Percentiles rank a stretch among this genome's conserved stretches.
phyloP scores from a whole-genome alignment of 345 rosid genomes.

The Pugionium cornutum region DNA sequence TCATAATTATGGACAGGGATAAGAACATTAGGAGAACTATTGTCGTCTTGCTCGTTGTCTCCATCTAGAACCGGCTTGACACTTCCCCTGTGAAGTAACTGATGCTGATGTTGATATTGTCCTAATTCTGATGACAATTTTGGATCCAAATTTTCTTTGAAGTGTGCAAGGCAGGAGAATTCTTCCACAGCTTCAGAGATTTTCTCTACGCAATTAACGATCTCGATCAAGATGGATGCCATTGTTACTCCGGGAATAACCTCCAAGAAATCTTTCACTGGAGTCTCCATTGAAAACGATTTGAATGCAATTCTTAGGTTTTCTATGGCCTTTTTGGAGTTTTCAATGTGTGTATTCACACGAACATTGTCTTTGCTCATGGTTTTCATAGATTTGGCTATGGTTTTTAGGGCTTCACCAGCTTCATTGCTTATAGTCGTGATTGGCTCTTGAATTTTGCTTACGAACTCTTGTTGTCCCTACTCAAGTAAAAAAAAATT shows the following conservation, averaged over 20 bases:
- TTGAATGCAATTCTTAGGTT: constrained; percentile 48
- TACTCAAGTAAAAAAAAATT: constrained; percentile 33
- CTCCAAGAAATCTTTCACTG: constrained; percentile 44
- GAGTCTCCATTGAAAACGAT: constrained; percentile 34
- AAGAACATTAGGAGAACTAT: constrained; percentile 39
- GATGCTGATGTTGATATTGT: constrained; percentile 26
- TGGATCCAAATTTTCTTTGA: constrained; percentile 44
- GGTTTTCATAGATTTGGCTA: constrained; percentile 55
- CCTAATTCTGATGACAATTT: constrained; percentile 47
- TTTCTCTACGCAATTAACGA: constrained; percentile 50
- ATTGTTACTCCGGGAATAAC: constrained; percentile 58
- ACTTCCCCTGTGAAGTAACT: constrained; percentile 53
- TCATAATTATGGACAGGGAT: constrained; percentile 44
- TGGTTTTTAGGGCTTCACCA: constrained; percentile 56
- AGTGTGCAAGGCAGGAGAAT: constrained; percentile 55
- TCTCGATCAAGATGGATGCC: constrained; percentile 57
- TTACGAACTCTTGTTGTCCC: constrained; percentile 51
- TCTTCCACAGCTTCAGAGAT: constrained; percentile 56
- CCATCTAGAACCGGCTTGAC: constrained; percentile 54
- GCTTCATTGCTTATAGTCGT: constrained; percentile 49
- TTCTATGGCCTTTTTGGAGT: constrained; percentile 52
- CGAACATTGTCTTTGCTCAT: constrained; percentile 48
- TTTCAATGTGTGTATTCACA: constrained; percentile 48
- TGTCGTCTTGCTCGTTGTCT: neutral
- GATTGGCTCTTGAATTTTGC: constrained; percentile 51